phyloP scores from a whole-genome alignment of 768 basidiomycete species.

The Inosperma sp. region DNA sequence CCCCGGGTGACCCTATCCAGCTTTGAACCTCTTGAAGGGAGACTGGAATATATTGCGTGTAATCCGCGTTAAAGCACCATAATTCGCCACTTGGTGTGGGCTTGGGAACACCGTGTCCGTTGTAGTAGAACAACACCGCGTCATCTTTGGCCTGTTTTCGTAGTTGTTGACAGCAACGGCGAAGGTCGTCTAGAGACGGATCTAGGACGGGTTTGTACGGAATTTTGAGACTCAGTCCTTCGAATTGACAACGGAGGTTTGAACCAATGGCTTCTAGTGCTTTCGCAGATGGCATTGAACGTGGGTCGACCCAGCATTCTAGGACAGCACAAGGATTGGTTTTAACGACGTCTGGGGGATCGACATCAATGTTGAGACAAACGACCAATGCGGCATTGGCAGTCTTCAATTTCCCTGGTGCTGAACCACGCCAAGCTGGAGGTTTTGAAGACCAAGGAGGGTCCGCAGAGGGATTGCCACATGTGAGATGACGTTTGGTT shows the following conservation, averaged over 20 bases:
- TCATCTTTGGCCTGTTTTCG: constrained; percentile 91
- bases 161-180: constrained; percentile 76
- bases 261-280: constrained; percentile 91
- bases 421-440: constrained; percentile 73
- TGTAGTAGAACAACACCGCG: constrained; percentile 94
- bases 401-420: constrained; percentile 86
- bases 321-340: constrained; percentile 92
- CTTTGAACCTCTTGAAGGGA: constrained; percentile 89
- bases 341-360: constrained; percentile 97
- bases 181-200: constrained; percentile 90
- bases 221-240: constrained; percentile 90
- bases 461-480: constrained; percentile 76
- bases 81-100: constrained; percentile 94
- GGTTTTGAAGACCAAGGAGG: constrained; percentile 63
- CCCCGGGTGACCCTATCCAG: constrained; percentile 92
- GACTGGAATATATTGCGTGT: constrained; percentile 98
- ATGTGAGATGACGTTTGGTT: constrained; percentile 85
- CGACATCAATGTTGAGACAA: constrained; percentile 95
- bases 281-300: constrained; percentile 85
- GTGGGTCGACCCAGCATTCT: constrained; percentile 98
- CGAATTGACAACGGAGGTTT: constrained; percentile 93
- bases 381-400: constrained; percentile 83
- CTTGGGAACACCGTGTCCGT: constrained; percentile 96
- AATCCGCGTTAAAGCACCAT: constrained; percentile 97
- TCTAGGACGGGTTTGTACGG: constrained; percentile 93